phyloP scores from a whole-genome alignment of 2,329 filamentous ascomycete species.

The Fusarium citri region DNA sequence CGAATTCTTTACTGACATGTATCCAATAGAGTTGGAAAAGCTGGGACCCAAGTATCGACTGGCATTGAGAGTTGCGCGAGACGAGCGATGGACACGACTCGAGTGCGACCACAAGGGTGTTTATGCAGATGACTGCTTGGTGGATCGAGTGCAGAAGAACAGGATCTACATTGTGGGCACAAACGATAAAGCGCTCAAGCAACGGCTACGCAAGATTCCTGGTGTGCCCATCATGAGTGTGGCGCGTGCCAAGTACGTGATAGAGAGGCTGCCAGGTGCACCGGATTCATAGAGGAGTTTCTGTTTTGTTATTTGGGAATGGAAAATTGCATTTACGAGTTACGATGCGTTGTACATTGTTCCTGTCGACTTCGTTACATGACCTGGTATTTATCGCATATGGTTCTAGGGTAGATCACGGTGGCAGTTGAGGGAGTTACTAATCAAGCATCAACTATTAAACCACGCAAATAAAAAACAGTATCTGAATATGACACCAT shows the following conservation, averaged over 20 bases:
- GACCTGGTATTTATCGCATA: neutral
- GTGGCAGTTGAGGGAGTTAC: neutral
- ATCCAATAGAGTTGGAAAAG: conserved; percentile 82
- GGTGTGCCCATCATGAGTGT: conserved; percentile 82
- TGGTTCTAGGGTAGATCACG: neutral
- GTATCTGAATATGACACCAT: neutral
- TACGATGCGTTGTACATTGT: conserved; percentile 19
- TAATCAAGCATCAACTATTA: neutral
- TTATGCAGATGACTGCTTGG: conserved; percentile 85
- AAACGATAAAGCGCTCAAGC: conserved; percentile 83
- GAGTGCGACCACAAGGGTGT: conserved; percentile 90
- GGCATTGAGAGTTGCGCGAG: conserved; percentile 85
- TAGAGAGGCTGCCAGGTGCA: conserved; percentile 89
- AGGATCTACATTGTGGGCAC: conserved; percentile 84
- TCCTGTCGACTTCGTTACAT: neutral
- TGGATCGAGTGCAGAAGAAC: conserved; percentile 78
- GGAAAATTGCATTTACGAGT: conserved; percentile 36
- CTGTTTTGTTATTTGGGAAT: conserved; percentile 20
- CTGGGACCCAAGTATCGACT: conserved; percentile 89
- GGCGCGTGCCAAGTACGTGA: conserved; percentile 89
- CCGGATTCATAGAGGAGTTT: conserved; percentile 63
- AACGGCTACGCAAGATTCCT: conserved; percentile 79
- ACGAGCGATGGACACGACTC: conserved; percentile 87
- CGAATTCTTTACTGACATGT: neutral
- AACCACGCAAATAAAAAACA: neutral